Evolutionary conservation across 257 asterid genomes (phyloP), one percentile per base, ranked within the genome.

Genomic region (Solanum pennellii): DNA sequence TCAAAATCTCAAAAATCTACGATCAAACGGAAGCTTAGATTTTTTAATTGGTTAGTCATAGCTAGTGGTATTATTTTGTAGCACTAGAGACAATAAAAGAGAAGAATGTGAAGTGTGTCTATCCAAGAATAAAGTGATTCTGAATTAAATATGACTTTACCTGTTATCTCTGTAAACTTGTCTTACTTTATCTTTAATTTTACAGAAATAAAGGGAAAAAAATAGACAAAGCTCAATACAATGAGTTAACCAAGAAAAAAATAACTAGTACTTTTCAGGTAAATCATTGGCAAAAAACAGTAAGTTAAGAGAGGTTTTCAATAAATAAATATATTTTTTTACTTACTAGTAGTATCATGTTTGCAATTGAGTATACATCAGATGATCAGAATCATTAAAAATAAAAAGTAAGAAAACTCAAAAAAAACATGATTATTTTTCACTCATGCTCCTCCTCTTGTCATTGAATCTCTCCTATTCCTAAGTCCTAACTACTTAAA

Each of bases 291-390:
- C 92, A 88, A 62, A 73, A 66, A 74, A 89, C 87, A 87, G 44
- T 49, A 85, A 56, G 33, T 2, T 3, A 15, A 15, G 85, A 73
- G 87, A 31, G 68, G 89, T 27, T 87, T 87, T 75, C 83, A 86
- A 60, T 87, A 74, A 84, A 88, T 73, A 87, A 85, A 33, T 66
- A 33, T 65, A 62, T 85, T 84, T 68, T 87, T 82, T 91, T 31
- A 52, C n/a, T 18, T 56, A 15, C 77, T 33, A 60, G 88, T 72
- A 60, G 88, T 84, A 80, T 92, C 95, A 91, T 89, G 93, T 92
- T 92, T 90, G 91, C 93, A 90, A 89, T 92, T 88, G 86, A 83
- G 88, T 86, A 86, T 85, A 90, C 92, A 92, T 93, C 93, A 94
- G 52, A 75, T 69, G 92, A 91, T 86, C 88, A 86, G 84, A 80